These are phyloP conservation scores for Astrothelium subdiscretum DNA, from an alignment of 495 filamentous ascomycete genomes.

Conservation along the genomic window DNA sequence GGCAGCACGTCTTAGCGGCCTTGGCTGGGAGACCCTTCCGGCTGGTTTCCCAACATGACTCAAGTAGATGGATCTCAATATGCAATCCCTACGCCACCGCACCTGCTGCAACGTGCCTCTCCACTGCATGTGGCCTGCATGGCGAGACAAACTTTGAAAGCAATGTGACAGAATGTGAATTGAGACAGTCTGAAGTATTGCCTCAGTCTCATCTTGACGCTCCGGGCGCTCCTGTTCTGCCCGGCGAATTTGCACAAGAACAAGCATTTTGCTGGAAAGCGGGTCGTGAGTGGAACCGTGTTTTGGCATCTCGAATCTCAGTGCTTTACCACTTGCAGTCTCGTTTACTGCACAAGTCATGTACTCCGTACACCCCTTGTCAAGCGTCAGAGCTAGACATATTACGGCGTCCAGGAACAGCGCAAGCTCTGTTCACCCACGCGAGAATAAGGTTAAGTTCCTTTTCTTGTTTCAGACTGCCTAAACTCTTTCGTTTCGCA, in stretches of 20 bases:
- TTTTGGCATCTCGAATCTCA: not conserved
- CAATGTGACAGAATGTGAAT: too few relatives aligned
- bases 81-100: too few relatives aligned
- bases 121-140: too few relatives aligned
- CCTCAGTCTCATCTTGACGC: not conserved
- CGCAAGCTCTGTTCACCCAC: not conserved
- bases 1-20: not conserved
- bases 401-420: not conserved
- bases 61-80: not conserved
- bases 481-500: not conserved
- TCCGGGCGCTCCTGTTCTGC: not conserved
- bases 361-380: not conserved
- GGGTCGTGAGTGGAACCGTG: not conserved
- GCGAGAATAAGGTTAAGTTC: not conserved
- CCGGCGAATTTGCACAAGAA: not conserved
- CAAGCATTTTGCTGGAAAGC: not conserved
- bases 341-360: too few relatives aligned
- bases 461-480: not conserved
- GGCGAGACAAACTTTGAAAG: too few relatives aligned
- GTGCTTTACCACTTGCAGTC: not conserved
- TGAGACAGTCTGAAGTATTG: not conserved
- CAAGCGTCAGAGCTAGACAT: not conserved
- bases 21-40: not conserved
- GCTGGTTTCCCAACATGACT: not conserved
- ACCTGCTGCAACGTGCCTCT: too few relatives aligned